Conservation (phyloP, 768 basidiomycete species). For the Rhizopogon sp. region DNA sequence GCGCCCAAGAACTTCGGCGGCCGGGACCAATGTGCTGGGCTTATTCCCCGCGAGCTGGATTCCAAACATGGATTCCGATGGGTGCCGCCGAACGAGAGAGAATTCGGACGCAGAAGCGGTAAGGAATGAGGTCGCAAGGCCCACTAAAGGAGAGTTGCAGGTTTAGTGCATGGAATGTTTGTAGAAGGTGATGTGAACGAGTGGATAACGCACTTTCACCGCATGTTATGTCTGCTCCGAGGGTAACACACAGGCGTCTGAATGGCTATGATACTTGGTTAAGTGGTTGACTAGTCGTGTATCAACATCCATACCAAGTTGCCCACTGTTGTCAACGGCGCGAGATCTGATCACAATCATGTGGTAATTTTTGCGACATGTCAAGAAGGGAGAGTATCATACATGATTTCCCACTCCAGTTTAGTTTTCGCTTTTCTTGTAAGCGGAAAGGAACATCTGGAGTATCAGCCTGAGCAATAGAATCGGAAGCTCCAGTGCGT, state of each 20-base stretch:
- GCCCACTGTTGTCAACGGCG: constrained; percentile 91
- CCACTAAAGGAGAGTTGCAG: constrained; percentile 55
- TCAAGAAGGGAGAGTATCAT: constrained; percentile 17
- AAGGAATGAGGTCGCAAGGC: constrained; percentile 87
- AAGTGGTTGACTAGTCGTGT: neutral
- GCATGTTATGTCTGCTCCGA: constrained; percentile 92
- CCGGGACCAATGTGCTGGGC: constrained; percentile 68
- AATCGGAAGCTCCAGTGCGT: constrained; percentile 31
- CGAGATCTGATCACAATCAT: constrained; percentile 39
- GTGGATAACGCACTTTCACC: constrained; percentile 66
- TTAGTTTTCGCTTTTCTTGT: constrained; percentile 78
- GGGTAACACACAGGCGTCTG: constrained; percentile 78
- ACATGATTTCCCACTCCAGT: constrained; percentile 90
- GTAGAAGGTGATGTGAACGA: neutral
- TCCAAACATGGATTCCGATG: constrained; percentile 83
- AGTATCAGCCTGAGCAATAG: constrained; percentile 39
- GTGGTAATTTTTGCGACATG: constrained; percentile 23
- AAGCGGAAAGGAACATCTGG: constrained; percentile 71
- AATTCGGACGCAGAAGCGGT: constrained; percentile 90
- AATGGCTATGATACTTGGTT: constrained; percentile 59
- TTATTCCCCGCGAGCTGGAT: constrained; percentile 92
- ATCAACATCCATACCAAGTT: constrained; percentile 61
- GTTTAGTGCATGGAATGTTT: neutral
- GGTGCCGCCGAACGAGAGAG: constrained; percentile 87
- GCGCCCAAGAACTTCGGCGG: constrained; percentile 74